These are phyloP conservation scores for Geotrichum australiense DNA, from an alignment of 1,139 yeast species.

Conservation along the genomic window DNA sequence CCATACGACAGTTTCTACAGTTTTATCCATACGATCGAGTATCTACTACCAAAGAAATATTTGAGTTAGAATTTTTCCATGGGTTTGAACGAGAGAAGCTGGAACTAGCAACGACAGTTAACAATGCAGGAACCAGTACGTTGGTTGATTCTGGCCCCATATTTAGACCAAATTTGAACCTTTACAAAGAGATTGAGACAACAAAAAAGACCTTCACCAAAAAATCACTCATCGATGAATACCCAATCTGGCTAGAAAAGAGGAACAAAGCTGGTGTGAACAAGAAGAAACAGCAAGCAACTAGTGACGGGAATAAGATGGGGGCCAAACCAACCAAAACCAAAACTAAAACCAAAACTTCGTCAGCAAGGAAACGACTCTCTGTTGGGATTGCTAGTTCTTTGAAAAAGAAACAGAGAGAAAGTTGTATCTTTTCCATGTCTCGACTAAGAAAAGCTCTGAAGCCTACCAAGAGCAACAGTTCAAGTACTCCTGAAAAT, in stretches of 20 bases:
- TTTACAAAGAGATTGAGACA: no score
- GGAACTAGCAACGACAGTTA: conserved; percentile 13
- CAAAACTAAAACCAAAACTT: background rate
- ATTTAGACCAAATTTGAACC: conserved; percentile 1
- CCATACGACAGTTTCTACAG: conserved; percentile 24
- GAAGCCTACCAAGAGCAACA: background rate
- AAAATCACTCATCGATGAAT: no score
- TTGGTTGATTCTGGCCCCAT: background rate
- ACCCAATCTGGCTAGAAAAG: conserved; percentile 7
- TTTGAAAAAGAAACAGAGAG: background rate
- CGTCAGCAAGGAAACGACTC: no score
- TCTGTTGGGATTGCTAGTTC: no score
- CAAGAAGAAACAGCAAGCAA: background rate
- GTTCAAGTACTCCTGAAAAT: background rate
- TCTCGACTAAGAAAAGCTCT: background rate
- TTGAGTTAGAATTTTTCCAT: conserved; percentile 22
- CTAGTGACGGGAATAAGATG: background rate
- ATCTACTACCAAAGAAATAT: conserved; percentile 19
- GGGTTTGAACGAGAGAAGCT: conserved; percentile 18
- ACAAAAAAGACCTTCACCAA: no score
- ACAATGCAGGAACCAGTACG: background rate
- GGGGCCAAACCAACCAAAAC: background rate
- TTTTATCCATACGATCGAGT: conserved; percentile 23
- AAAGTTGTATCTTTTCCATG: conserved; percentile 1
- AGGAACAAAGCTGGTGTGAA: conserved; percentile 1